Evolutionary conservation across 495 filamentous ascomycete genomes (phyloP).

Genomic region (Tricharina praecox): DNA sequence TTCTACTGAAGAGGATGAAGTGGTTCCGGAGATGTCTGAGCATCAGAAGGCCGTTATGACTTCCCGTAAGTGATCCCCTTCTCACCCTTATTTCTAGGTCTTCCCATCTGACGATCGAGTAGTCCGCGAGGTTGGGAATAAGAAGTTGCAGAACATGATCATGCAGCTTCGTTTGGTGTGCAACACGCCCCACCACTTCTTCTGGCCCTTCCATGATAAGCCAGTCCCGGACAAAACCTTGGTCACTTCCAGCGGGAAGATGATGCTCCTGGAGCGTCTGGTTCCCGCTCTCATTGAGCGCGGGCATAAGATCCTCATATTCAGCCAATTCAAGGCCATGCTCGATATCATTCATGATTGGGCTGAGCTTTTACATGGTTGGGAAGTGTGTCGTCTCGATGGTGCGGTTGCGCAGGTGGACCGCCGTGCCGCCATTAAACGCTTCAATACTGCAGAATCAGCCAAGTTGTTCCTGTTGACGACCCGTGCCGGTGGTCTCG

Average conservation of each 20-base stretch:
- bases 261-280: slow-evolving; percentile 79
- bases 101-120: slow-evolving; percentile 12
- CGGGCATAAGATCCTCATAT: slow-evolving; percentile 76
- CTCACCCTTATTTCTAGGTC: not conserved
- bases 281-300: slow-evolving; percentile 56
- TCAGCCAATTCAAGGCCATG: slow-evolving; percentile 90
- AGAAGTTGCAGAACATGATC: slow-evolving; percentile 88
- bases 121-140: slow-evolving; percentile 67
- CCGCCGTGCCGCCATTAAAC: slow-evolving; percentile 63
- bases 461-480: slow-evolving; percentile 72
- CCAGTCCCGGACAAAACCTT: slow-evolving; percentile 47
- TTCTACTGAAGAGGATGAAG: not conserved
- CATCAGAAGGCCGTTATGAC: slow-evolving; percentile 55
- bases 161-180: slow-evolving; percentile 87
- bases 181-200: slow-evolving; percentile 91
- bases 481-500: slow-evolving; percentile 83
- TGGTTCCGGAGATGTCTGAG: slow-evolving; percentile 41
- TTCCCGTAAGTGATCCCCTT: slow-evolving; percentile 38
- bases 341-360: slow-evolving; percentile 84
- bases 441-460: slow-evolving; percentile 58
- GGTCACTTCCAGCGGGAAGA: slow-evolving; percentile 78
- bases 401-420: slow-evolving; percentile 68
- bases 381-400: slow-evolving; percentile 80
- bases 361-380: slow-evolving; percentile 49
- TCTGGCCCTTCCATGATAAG: slow-evolving; percentile 58